Base-by-base conservation (phyloP, 2,329 filamentous ascomycete genomes). In the Alternaria sp. region DNA sequence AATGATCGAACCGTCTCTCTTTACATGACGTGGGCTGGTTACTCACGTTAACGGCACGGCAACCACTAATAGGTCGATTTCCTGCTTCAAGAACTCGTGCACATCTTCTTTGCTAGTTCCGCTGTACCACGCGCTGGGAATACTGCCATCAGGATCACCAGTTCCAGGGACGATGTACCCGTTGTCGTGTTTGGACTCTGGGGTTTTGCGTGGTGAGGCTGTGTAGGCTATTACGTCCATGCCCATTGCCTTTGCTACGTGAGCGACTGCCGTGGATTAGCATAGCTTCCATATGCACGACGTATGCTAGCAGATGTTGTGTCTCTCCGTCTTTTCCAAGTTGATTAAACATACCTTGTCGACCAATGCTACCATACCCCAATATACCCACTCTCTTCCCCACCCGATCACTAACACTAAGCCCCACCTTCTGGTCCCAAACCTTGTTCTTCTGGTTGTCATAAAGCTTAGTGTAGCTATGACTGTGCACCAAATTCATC, bases 141-240 rank as follows among this genome's bases (percentile, higher is more conserved):
- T 79, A 2, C 70, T 77, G 36, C 88, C 88, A 43, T 89, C 84
- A 11, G 81, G 78, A 68, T 89, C 88, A 10, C 88, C 88, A 0
- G 91, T 91, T 0, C 89, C 88, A 0, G 89, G 87, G 0, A 92
- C 87, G 32, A 90, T 86, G 80, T 90, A 95, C 6, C 88, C 86
- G 13, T 80, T 75, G 77, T 95, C 91, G 26, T 79, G 82, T 47
- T 86, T 86, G 1, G 88, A 90, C 58, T 89, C 89, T 0, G 88
- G 85, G 0, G 91, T 93, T 9, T 82, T 77, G n/a, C 90, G 89
- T 1, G 90, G 86, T 25, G 87, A 87, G 0, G 91, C 88, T 0
- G 91, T 95, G 81, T 91, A 93, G 1, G 91, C 92, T 73, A 93
- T 84, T 0, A 95, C 87, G 26, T 88, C 84, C 85, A 92, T 90